Base-by-base conservation (phyloP, 176 grass and related monocot species). In the Neostapfia colusana region DNA sequence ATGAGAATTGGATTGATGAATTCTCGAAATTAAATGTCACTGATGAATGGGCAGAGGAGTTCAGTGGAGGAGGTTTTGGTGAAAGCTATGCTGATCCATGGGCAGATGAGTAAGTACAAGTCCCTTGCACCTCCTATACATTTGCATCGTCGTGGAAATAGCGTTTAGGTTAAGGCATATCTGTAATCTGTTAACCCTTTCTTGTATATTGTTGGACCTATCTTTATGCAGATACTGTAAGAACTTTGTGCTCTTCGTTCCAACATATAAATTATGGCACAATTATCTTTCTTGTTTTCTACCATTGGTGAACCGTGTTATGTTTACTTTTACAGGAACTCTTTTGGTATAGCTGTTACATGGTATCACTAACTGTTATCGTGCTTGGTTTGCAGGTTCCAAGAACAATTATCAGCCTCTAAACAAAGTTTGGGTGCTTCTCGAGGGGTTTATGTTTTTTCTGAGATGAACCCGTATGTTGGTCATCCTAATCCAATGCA, bases 401-500 rank as follows among this genome's bases (percentile, higher is more conserved):
- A 85, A 18, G 83, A 89, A 63, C 91, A 99, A 43, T 35, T 90
- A 67, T 44, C 78, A 57, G 63, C 77, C 58, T 86, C 88, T 48
- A 95, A 82, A 62, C 81, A 93, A 90, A 89, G 51, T 21, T 84
- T 82, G 25, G 81, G 72, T 57, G 70, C 74, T 81, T 88, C 95
- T 79, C 90, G 89, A 87, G 95, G 91, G 74, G 80, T 88, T 76
- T 99, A 99, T 81, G 87, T 92, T 75, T 99, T 95, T 82, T 90
- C 95, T 40, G 83, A 85, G 64, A 82, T 90, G 83, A 99, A 99
- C 75, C 95, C 95, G 15, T 99, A 99, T 63, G 91, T 95, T 89
- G 95, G 95, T 43, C 95, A 99, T 67, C 89, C 91, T 44, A 99
- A 99, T 88, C 95, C 95, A 84, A 76, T 99, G 82, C 89, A 88